Conservation (phyloP, 129 eudicot species). For the Flaveria linearis region DNA sequence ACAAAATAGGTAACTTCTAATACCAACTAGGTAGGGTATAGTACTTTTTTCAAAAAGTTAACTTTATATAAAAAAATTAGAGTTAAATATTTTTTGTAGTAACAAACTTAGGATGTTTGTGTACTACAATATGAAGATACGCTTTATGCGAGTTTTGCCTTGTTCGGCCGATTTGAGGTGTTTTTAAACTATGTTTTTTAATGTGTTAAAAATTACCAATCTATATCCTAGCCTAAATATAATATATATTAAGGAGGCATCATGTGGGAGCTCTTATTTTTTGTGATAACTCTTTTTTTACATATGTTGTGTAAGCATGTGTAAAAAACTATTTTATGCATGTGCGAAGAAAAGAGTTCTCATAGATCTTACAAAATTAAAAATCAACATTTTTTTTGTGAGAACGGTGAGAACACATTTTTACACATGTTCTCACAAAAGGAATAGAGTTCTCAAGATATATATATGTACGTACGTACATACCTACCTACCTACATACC, state of each 20-base stretch:
- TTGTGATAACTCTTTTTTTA: no score
- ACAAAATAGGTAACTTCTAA: not conserved
- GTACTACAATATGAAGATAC: not conserved
- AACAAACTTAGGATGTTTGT: not conserved
- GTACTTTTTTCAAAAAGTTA: not conserved
- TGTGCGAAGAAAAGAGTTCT: no score
- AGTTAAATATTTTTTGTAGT: not conserved
- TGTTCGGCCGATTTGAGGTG: not conserved
- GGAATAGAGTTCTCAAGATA: no score
- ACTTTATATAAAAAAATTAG: not conserved
- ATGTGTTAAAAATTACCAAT: not conserved
- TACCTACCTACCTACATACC: not conserved
- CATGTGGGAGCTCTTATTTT: no score
- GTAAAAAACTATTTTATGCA: no score
- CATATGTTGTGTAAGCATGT: no score
- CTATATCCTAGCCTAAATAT: not conserved
- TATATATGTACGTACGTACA: no score
- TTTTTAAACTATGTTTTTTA: not conserved
- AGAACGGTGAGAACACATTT: no score
- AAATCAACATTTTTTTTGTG: no score
- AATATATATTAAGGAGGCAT: no score
- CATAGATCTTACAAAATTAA: no score
- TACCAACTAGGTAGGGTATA: not conserved
- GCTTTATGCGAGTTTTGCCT: not conserved
- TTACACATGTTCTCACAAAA: no score